Evolutionary conservation across 2,329 filamentous ascomycete species (phyloP).

Genomic region (Didymella arachidicola): DNA sequence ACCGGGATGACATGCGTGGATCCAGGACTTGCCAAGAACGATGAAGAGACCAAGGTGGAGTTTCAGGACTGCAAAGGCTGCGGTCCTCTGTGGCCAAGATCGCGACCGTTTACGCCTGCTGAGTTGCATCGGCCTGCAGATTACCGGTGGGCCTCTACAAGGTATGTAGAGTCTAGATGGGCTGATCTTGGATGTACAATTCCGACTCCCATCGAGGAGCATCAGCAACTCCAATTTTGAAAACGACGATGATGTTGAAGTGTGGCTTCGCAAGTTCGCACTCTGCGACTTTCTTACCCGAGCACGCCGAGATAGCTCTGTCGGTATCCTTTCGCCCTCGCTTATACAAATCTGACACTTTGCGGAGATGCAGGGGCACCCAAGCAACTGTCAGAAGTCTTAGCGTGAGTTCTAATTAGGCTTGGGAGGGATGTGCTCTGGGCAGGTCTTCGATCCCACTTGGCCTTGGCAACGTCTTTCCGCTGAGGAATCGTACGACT

Average conservation of each 20-base stretch:
- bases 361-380: constrained; percentile 10
- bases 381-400: constrained; percentile 27
- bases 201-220: background rate
- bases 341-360: constrained; percentile 12
- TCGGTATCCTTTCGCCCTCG: constrained; percentile 4
- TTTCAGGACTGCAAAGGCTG: constrained; percentile 5
- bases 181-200: constrained; percentile 1
- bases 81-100: constrained; percentile 2
- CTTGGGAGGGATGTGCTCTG: constrained; percentile 8
- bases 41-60: constrained; percentile 17
- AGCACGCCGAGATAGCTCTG: constrained; percentile 2
- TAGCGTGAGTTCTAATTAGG: constrained; percentile 6
- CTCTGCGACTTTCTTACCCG: constrained; percentile 12
- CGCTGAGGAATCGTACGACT: constrained; percentile 20
- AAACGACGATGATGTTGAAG: background rate
- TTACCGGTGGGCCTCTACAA: constrained; percentile 7
- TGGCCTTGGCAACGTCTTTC: constrained; percentile 27
- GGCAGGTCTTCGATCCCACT: constrained; percentile 8
- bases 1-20: constrained; percentile 7
- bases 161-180: constrained; percentile 3
- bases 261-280: constrained; percentile 10
- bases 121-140: constrained; percentile 12
- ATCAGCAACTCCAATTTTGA: constrained; percentile 6
- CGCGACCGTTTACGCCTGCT: constrained; percentile 4
- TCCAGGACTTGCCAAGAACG: constrained; percentile 19